Percentiles rank a stretch among this genome's conserved stretches.
phyloP scores from a whole-genome alignment of 1,139 yeast genomes.

The Arxiozyma heterogenica region DNA sequence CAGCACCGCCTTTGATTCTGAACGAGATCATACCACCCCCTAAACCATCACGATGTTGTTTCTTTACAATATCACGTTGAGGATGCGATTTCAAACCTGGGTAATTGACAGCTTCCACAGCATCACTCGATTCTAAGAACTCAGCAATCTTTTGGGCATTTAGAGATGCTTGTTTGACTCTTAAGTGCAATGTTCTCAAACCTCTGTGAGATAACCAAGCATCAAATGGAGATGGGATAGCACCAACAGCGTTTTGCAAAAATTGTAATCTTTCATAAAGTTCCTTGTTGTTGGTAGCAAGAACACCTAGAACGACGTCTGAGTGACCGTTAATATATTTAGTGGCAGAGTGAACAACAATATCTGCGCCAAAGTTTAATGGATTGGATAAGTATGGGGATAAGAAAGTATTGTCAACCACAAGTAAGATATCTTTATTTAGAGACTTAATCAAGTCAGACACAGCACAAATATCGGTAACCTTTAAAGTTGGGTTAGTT shows the following conservation, averaged over 20 bases:
- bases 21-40: slow-evolving; percentile 93
- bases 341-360: slow-evolving; percentile 82
- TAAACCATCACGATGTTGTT: slow-evolving; percentile 75
- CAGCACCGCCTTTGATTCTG: slow-evolving; percentile 76
- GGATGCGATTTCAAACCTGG: slow-evolving; percentile 70
- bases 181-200: slow-evolving; percentile 74
- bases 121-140: slow-evolving; percentile 42
- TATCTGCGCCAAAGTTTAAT: slow-evolving; percentile 71
- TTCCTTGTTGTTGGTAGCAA: slow-evolving; percentile 57
- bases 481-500: slow-evolving; percentile 74
- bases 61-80: slow-evolving; percentile 52
- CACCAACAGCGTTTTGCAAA: slow-evolving; percentile 83
- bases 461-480: slow-evolving; percentile 62
- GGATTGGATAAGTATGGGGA: slow-evolving; percentile 91
- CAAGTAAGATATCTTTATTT: slow-evolving; percentile 47
- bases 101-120: slow-evolving; percentile 63
- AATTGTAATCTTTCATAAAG: slow-evolving; percentile 60
- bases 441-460: slow-evolving; percentile 42
- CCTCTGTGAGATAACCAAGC: slow-evolving; percentile 93
- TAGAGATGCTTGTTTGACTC: slow-evolving; percentile 61
- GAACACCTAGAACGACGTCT: slow-evolving; percentile 81
- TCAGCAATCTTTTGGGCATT: slow-evolving; percentile 69
- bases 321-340: slow-evolving; percentile 90
- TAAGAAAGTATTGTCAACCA: slow-evolving; percentile 88
- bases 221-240: slow-evolving; percentile 84